Evolutionary conservation across 768 basidiomycete genomes (phyloP).

Genomic region (Auriscalpium microsporum): DNA sequence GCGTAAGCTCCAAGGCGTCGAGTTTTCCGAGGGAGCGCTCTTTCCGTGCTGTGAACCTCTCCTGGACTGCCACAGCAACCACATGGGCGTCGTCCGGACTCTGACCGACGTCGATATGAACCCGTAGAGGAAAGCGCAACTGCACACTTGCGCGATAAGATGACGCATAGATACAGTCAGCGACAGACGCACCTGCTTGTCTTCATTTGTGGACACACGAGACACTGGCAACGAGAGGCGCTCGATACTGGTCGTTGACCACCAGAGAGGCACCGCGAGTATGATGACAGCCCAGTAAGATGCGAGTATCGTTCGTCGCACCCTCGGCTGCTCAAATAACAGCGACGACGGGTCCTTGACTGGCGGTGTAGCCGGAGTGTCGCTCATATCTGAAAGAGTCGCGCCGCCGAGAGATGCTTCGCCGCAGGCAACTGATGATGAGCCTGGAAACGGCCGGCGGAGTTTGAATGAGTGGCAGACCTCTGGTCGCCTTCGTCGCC

Average conservation of each 20-base stretch:
- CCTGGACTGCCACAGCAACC: background rate
- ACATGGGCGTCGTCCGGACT: background rate
- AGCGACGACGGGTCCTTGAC: conserved; percentile 7
- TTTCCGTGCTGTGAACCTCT: background rate
- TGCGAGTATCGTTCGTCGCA: conserved; percentile 50
- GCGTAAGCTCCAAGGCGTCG: background rate
- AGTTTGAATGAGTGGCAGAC: conserved; percentile 1
- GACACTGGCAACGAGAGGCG: conserved; percentile 56
- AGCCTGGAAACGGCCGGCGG: background rate
- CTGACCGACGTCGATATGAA: background rate
- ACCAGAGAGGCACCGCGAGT: conserved; percentile 85
- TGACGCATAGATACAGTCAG: background rate
- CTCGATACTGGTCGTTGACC: conserved; percentile 85
- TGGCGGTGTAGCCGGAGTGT: no score
- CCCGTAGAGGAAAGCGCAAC: conserved; percentile 11
- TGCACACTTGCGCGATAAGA: background rate
- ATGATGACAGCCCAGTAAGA: conserved; percentile 77
- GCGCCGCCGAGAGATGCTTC: no score
- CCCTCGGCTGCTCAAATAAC: conserved; percentile 3
- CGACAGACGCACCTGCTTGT: conserved; percentile 6
- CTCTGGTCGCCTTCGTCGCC: no score
- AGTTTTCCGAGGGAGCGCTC: background rate
- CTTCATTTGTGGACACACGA: conserved; percentile 3
- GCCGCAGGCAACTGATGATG: background rate
- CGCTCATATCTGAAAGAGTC: no score